Conservation (phyloP, 345 rosid genomes). For the Cardamine chenopodiifolia region DNA sequence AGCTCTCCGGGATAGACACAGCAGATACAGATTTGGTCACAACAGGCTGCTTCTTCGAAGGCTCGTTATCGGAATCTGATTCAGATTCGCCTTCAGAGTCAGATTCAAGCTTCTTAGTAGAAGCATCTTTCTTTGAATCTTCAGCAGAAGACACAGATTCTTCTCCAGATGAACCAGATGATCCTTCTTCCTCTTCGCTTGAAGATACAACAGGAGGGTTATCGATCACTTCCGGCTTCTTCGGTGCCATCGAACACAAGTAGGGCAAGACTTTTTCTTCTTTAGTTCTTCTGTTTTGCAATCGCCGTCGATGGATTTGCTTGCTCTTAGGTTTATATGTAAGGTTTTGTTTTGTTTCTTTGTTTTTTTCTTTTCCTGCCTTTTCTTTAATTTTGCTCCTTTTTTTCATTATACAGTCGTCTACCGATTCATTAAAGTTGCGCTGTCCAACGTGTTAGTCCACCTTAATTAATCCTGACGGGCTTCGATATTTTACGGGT, state of each 20-base stretch:
- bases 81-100: constrained; percentile 40
- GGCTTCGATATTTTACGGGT: neutral
- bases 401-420: too few species aligned
- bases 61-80: constrained; percentile 36
- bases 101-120: constrained; percentile 31
- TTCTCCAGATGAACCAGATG: constrained; percentile 30
- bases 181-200: constrained; percentile 40
- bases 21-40: constrained; percentile 15
- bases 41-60: constrained; percentile 29
- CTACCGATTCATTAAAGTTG: neutral
- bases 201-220: constrained; percentile 27
- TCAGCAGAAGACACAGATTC: constrained; percentile 31
- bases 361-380: neutral
- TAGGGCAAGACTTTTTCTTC: neutral
- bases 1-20: constrained; percentile 20
- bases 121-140: neutral
- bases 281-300: neutral
- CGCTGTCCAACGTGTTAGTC: neutral
- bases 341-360: neutral
- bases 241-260: constrained; percentile 34
- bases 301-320: constrained; percentile 31
- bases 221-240: constrained; percentile 21
- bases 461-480: neutral
- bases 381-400: neutral
- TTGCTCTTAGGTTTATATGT: constrained; percentile 5